Evolutionary conservation across 768 basidiomycete species (phyloP), one percentile per base, ranked within the genome.

Genomic region (Lentinula aciculospora): DNA sequence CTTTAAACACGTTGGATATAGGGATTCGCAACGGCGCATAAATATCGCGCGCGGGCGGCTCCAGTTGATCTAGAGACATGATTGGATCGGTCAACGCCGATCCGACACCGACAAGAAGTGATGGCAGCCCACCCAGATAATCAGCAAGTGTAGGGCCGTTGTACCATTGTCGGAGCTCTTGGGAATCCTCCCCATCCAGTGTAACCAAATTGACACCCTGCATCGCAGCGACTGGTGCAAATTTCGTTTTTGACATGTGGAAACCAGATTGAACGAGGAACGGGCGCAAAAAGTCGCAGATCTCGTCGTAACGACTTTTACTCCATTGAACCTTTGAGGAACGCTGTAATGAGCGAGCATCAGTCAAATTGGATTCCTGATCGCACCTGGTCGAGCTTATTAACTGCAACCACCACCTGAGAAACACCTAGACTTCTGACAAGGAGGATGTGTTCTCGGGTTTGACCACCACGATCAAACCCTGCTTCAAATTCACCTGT

Each of bases 401-500:
- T 99, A 58, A 99, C 79, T 0, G 94, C 94, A 15, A 96, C 87
- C 21, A 98, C 81, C 19, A 98, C 82, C 66, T 97, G 93, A 27
- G 85, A 81, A 23, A 98, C 94, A 21, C 96, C 96, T 9, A 99
- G 76, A 71, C 93, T 95, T 53, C 96, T 77, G 29, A 95, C 93
- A 21, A 99, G 83, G 39, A 97, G 72, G 3, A 98, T 76, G 71
- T 99, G 96, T 68, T 99, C 96, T 57, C 94, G 79, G 31, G 94
- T 99, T 73, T 99, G 96, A 1, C 96, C 96, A 42, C 94, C 94
- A 17, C 88, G 80, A 34, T 92, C 89, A 65, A 98, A 99, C 2
- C 96, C 96, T 23, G 92, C 87, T 71, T 99, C 97, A 63, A 99
- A 99, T 67, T 95, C 94, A 19, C 96, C 96, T 1, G 79, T 84